A percentile compares a stretch with the other conserved stretches of the same genome.
Conservation (phyloP, 352 stramenopile genomes). For the Globisporangium spinosum region DNA sequence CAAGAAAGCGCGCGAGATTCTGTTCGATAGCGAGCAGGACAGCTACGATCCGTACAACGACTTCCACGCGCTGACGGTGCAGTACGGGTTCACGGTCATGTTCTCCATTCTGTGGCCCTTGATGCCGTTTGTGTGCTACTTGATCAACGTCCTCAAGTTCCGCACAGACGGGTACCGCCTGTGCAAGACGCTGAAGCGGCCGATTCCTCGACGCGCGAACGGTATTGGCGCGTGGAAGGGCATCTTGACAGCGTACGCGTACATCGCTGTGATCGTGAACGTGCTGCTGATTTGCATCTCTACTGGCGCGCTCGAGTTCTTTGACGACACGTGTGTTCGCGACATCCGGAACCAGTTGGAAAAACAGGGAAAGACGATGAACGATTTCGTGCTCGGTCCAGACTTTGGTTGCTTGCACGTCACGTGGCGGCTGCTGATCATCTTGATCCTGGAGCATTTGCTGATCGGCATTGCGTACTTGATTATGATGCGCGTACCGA, state of each 20-base stretch:
- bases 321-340: constrained; percentile 45
- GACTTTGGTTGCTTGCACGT: constrained; percentile 64
- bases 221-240: constrained; percentile 72
- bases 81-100: constrained; percentile 78
- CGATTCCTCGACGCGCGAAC: constrained; percentile 63
- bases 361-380: constrained; percentile 58
- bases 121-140: constrained; percentile 69
- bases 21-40: constrained; percentile 73
- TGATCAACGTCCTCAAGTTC: constrained; percentile 70
- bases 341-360: constrained; percentile 56
- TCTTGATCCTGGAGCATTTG: constrained; percentile 55
- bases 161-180: constrained; percentile 64
- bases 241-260: constrained; percentile 54
- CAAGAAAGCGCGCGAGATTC: constrained; percentile 57
- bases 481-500: constrained; percentile 45
- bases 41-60: constrained; percentile 77
- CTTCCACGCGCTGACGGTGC: constrained; percentile 66
- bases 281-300: constrained; percentile 72
- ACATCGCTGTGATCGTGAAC: constrained; percentile 69
- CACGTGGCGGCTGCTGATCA: constrained; percentile 51
- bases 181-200: constrained; percentile 66
- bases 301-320: constrained; percentile 68
- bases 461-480: constrained; percentile 52
- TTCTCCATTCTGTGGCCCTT: constrained; percentile 77
- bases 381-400: constrained; percentile 63